A percentile compares a stretch with the other conserved stretches of the same genome.
phyloP scores from a whole-genome alignment of 805 yeast species.

The Debaryomyces tyrocola region DNA sequence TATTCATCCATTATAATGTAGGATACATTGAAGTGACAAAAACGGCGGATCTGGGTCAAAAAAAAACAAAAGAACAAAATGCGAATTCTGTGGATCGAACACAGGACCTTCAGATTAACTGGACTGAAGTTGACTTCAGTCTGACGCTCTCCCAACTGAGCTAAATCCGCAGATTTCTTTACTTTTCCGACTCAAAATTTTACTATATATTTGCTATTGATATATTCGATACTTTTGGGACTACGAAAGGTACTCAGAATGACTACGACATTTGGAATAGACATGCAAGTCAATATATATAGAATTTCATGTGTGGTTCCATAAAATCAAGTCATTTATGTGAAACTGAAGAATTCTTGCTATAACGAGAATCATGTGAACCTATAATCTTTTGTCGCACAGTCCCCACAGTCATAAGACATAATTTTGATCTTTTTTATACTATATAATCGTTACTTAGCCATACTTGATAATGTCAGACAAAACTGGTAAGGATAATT shows the following conservation, averaged over 20 bases:
- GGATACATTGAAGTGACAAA: background rate
- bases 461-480: background rate
- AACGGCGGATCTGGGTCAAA: background rate
- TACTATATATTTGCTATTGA: no score
- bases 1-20: no score
- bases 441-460: background rate
- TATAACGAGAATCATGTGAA: background rate
- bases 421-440: background rate
- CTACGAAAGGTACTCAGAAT: no score
- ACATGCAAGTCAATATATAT: no score
- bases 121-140: slow-evolving; percentile 35
- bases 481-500: background rate
- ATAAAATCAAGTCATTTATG: no score
- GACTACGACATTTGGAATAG: no score
- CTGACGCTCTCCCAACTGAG: slow-evolving; percentile 35
- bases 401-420: background rate
- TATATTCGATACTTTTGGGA: no score
- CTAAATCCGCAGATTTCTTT: slow-evolving; percentile 17
- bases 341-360: no score
- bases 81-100: slow-evolving; percentile 84
- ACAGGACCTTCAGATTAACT: slow-evolving; percentile 78
- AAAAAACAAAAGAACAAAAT: slow-evolving; percentile 26
- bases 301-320: no score
- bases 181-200: no score
- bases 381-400: background rate